A percentile compares a stretch with the other conserved stretches of the same genome.
phyloP scores from a whole-genome alignment of 805 yeast species.

The Myxozyma nipponensis region DNA sequence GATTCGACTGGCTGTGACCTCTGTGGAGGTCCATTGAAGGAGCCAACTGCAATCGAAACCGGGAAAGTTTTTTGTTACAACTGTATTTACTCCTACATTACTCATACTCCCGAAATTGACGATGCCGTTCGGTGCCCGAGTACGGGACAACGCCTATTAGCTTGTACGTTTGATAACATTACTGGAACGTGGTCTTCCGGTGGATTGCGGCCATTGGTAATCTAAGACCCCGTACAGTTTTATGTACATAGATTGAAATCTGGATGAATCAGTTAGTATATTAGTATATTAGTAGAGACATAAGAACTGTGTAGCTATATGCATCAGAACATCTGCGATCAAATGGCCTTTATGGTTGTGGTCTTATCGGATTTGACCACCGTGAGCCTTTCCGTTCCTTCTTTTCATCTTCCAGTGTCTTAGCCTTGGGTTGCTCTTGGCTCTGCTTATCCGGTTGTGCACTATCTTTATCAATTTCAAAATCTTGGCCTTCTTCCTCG shows the following conservation, averaged over 20 bases:
- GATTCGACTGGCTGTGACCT: conserved; percentile 58
- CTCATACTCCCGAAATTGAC: conserved; percentile 37
- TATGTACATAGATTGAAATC: neutral
- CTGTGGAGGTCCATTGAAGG: conserved; percentile 59
- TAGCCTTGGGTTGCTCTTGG: conserved; percentile 5
- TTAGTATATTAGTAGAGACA: too few species aligned
- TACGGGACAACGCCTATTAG: conserved; percentile 66
- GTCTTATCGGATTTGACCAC: neutral
- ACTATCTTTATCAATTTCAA: neutral
- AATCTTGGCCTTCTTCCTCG: neutral
- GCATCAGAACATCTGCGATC: too few species aligned
- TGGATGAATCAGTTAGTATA: too few species aligned
- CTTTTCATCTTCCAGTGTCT: conserved; percentile 12
- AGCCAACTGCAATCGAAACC: conserved; percentile 86
- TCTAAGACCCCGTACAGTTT: conserved; percentile 38
- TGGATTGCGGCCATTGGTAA: conserved; percentile 70
- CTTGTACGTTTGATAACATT: conserved; percentile 62
- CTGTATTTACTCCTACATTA: conserved; percentile 67
- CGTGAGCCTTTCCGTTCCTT: neutral
- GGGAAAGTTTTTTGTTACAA: conserved; percentile 88
- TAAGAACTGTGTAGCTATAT: too few species aligned
- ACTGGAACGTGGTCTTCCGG: conserved; percentile 59
- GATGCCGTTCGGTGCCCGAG: conserved; percentile 79
- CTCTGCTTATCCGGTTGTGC: neutral
- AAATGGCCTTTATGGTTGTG: neutral